phyloP scores from a whole-genome alignment of 164 flowering plant species.

The Magnolia officinalis region DNA sequence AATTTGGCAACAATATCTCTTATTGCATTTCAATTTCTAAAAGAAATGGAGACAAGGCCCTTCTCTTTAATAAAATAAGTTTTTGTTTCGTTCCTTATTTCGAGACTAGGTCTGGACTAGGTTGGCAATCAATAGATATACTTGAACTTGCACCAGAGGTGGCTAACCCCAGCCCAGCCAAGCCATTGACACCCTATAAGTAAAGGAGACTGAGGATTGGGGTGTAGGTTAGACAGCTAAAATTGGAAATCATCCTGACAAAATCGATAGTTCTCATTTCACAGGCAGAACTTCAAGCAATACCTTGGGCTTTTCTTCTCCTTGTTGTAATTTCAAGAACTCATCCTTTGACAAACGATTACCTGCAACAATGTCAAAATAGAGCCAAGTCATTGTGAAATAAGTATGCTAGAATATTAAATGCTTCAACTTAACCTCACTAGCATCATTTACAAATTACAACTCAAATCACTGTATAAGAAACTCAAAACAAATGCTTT shows the following conservation, averaged over 20 bases:
- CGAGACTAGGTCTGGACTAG: no score
- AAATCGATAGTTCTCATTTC: neutral
- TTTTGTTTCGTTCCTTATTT: no score
- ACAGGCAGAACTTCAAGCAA: neutral
- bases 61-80: no score
- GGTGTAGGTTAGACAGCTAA: neutral
- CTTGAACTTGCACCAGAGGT: no score
- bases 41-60: no score
- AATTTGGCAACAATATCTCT: neutral
- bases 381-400: neutral
- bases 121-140: no score
- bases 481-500: neutral
- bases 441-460: neutral
- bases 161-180: no score
- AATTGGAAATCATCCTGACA: no score
- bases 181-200: neutral
- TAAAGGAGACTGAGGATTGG: neutral
- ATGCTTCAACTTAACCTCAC: neutral
- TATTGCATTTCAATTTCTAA: neutral
- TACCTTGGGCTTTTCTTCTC: constrained; percentile 94
- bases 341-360: constrained; percentile 75
- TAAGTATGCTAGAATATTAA: neutral
- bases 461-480: neutral
- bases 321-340: constrained; percentile 46
- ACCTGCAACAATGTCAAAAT: constrained; percentile 41